Evolutionary conservation across 139 green algal genomes (phyloP), one percentile per base, ranked within the genome.

Genomic region (Closterium sp.): DNA sequence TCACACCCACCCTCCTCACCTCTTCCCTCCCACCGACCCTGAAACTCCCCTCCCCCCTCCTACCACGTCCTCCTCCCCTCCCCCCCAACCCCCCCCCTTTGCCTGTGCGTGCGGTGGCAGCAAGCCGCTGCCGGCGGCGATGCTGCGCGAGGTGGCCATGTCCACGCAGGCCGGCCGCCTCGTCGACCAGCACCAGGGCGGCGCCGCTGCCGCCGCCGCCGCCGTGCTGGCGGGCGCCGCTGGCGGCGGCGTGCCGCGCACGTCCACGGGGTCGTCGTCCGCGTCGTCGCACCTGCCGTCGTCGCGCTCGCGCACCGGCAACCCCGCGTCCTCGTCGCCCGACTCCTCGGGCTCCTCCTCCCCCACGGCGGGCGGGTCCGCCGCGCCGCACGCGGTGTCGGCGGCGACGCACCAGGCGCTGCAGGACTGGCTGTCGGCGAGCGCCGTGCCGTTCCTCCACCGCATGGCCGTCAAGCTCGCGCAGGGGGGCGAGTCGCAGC

Each of bases 131-230:
- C n/a, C 83, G 21, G 83, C 83, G 31, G 83, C 83, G 9, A 86
- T 86, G 83, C 30, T 86, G 83, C n/a, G 83, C 30, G 83, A 86
- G 83, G 83, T 86, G 30, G 83, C 83, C 30, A 33, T 32, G n/a
- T 86, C 83, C 16, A 23, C 83, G n/a, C 83, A 33, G 21, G 83
- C 83, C 9, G 83, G 83, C 83, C 83, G 30, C n/a, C 83, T 86
- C 83, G 83, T 86, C n/a, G 83, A 86, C 83, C 83, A 33, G 30
- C 83, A 86, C 83, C n/a, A 32, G 83, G n/a, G 83, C 83, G 83
- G 30, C 83, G 30, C 30, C n/a, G 30, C 83, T 34, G 30, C 83
- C 0, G 83, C 30, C 30, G 83, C n/a, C 30, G 83, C 30, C 30
- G 83, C 83, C 30, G 30, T 86, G n/a, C 83, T 76, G 55, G 55